A percentile compares a stretch with the other conserved stretches of the same genome.
phyloP scores from a whole-genome alignment of 2,329 filamentous ascomycete species.

The Dothistroma septosporum region DNA sequence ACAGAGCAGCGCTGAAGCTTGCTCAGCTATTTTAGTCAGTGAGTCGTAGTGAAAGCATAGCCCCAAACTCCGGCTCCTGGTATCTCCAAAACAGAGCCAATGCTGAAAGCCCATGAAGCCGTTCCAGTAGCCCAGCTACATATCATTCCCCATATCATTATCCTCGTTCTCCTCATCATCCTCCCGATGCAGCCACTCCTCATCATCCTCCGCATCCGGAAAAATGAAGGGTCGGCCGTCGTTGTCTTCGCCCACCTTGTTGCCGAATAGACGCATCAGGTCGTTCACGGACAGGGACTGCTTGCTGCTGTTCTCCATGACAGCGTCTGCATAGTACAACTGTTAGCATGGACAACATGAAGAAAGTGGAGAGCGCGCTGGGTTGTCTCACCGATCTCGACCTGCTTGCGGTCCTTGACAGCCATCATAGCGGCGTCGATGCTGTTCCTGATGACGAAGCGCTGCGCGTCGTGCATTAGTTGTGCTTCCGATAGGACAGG shows the following conservation, averaged over 20 bases:
- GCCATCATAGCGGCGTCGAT: conserved; percentile 56
- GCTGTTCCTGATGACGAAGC: conserved; percentile 53
- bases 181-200: background rate
- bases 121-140: background rate
- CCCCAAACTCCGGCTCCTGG: too few relatives aligned
- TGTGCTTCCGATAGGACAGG: background rate
- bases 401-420: conserved; percentile 55
- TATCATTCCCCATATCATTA: conserved; percentile 1
- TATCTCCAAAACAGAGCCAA: background rate
- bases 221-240: conserved; percentile 42
- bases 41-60: background rate
- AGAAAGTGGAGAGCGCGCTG: background rate
- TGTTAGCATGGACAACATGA: background rate
- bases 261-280: conserved; percentile 46
- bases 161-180: conserved; percentile 5
- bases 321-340: conserved; percentile 11
- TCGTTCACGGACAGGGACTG: conserved; percentile 37
- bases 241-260: conserved; percentile 36
- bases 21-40: background rate
- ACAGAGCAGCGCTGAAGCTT: background rate
- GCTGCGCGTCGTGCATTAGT: conserved; percentile 17
- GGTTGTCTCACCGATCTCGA: conserved; percentile 37
- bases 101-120: background rate
- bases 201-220: conserved; percentile 33
- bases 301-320: conserved; percentile 41